A percentile compares a stretch with the other conserved stretches of the same genome.
These are phyloP conservation scores for Helminthosporium solani DNA, from an alignment of 2,329 filamentous ascomycete species.

Conservation along the genomic window DNA sequence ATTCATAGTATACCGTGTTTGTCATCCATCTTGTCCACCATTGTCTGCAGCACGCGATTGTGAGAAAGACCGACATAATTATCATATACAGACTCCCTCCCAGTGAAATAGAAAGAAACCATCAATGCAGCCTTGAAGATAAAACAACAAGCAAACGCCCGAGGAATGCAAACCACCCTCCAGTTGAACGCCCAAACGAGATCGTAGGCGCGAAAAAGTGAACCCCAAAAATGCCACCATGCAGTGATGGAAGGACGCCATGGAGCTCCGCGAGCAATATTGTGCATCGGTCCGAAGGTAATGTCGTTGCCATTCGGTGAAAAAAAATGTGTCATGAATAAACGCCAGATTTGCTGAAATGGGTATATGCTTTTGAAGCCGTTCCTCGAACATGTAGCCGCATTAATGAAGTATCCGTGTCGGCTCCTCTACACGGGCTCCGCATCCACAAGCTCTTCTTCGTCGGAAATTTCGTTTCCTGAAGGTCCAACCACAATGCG, in stretches of 20 bases:
- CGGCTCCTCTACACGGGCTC: not conserved
- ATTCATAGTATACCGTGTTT: not conserved
- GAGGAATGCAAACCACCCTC: conserved; percentile 28
- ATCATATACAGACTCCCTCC: not conserved
- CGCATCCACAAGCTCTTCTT: conserved; percentile 24
- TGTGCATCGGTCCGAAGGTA: not conserved
- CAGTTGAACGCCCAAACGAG: conserved; percentile 14
- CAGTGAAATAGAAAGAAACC: not conserved
- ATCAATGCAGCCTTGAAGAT: not conserved
- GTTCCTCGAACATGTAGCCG: conserved; percentile 21
- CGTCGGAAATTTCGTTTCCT: conserved; percentile 41
- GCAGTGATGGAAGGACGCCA: not conserved
- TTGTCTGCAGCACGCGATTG: not conserved
- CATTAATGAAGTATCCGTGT: conserved; percentile 1
- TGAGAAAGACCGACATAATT: not conserved
- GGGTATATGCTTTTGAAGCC: conserved; percentile 36
- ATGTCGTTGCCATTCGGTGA: not conserved
- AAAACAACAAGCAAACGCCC: not conserved
- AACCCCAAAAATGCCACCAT: conserved; percentile 2
- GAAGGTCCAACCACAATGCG: conserved; percentile 62
- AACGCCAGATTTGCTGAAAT: conserved; percentile 17
- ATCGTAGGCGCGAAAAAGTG: conserved; percentile 10
- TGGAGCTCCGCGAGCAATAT: not conserved
- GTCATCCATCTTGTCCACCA: not conserved
- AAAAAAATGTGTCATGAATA: not conserved